phyloP scores from a whole-genome alignment of 2,329 filamentous ascomycete genomes.

The Metarhizium sp. region DNA sequence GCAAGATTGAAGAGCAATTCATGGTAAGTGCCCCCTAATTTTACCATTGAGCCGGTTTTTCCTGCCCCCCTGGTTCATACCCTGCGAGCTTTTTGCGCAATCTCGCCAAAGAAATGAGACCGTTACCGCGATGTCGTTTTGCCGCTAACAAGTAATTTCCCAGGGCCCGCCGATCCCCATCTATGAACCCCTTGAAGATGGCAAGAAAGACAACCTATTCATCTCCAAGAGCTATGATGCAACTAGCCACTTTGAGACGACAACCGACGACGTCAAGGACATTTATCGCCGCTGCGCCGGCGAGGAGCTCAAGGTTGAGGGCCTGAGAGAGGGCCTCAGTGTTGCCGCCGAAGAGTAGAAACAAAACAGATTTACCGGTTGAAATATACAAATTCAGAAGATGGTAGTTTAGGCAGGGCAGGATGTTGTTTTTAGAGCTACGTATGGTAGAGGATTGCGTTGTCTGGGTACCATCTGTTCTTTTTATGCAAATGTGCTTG shows the following conservation, averaged over 20 bases:
- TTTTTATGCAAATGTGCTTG: background rate
- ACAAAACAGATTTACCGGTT: background rate
- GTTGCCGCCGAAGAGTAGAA: conserved; percentile 58
- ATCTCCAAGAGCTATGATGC: conserved; percentile 99
- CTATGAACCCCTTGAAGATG: conserved; percentile 81
- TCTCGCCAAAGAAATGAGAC: background rate
- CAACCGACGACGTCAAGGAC: conserved; percentile 83
- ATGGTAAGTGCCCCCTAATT: conserved; percentile 47
- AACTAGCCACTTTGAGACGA: conserved; percentile 94
- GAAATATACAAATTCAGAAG: background rate
- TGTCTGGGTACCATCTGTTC: conserved; percentile 5
- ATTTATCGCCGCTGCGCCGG: conserved; percentile 80
- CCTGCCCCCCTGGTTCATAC: background rate
- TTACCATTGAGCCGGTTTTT: background rate
- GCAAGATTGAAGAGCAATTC: conserved; percentile 93
- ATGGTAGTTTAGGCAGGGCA: background rate
- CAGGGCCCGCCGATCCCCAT: conserved; percentile 78
- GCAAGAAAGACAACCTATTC: conserved; percentile 82
- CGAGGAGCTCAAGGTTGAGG: conserved; percentile 80
- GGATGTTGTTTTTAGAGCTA: too few species aligned
- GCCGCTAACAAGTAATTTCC: background rate
- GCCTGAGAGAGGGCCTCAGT: conserved; percentile 69
- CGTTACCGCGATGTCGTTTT: background rate
- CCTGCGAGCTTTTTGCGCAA: background rate
- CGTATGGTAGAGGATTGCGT: background rate